These are phyloP conservation scores for Microcera coccophila DNA, from an alignment of 2,329 filamentous ascomycete genomes.

Conservation along the genomic window DNA sequence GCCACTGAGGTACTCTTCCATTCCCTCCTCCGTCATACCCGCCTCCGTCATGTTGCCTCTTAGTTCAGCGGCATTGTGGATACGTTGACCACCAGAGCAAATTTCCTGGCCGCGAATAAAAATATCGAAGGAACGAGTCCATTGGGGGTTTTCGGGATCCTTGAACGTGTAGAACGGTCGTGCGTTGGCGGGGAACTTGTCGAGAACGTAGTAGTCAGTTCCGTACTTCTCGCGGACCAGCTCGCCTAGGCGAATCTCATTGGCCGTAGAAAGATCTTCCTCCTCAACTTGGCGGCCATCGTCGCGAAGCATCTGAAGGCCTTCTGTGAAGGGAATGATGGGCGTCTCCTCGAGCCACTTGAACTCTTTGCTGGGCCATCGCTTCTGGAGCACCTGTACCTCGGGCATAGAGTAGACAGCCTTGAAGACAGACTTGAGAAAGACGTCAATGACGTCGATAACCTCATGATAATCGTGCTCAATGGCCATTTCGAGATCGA, in stretches of 20 bases:
- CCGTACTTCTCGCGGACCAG: slow-evolving; percentile 81
- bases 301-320: slow-evolving; percentile 74
- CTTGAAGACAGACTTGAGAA: slow-evolving; percentile 69
- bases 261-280: slow-evolving; percentile 79
- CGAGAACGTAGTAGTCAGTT: slow-evolving; percentile 90
- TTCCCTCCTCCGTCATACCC: slow-evolving; percentile 73
- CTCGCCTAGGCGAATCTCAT: slow-evolving; percentile 81
- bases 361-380: slow-evolving; percentile 82
- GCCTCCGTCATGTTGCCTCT: slow-evolving; percentile 70
- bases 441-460: slow-evolving; percentile 70
- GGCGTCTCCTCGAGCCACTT: slow-evolving; percentile 84
- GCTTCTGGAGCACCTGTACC: slow-evolving; percentile 72
- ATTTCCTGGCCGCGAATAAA: slow-evolving; percentile 93
- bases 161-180: slow-evolving; percentile 91
- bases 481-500: slow-evolving; percentile 91
- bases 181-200: slow-evolving; percentile 83
- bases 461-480: slow-evolving; percentile 88
- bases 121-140: slow-evolving; percentile 92
- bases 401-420: slow-evolving; percentile 53
- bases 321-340: slow-evolving; percentile 74
- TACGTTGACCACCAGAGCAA: slow-evolving; percentile 87
- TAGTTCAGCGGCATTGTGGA: slow-evolving; percentile 74
- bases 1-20: slow-evolving; percentile 86
- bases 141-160: slow-evolving; percentile 65
- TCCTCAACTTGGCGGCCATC: slow-evolving; percentile 70